These are phyloP conservation scores for Paecilomyces fulvus DNA, from an alignment of 2,329 filamentous ascomycete species.

Conservation along the genomic window DNA sequence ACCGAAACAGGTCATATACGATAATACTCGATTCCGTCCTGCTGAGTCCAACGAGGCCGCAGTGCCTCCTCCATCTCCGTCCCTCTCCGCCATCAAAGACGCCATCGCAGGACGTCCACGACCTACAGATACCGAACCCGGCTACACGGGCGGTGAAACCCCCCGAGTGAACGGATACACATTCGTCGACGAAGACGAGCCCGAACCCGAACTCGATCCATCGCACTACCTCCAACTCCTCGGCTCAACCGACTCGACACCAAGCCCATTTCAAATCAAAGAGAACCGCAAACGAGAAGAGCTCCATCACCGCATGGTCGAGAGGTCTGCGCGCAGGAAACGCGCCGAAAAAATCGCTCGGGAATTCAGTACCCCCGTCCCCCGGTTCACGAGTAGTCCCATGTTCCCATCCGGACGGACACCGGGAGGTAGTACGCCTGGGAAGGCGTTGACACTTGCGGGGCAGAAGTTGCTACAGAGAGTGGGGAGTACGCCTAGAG, in stretches of 20 bases:
- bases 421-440: slow-evolving; percentile 12
- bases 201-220: slow-evolving; percentile 45
- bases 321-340: slow-evolving; percentile 66
- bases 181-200: slow-evolving; percentile 73
- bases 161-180: slow-evolving; percentile 88
- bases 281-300: slow-evolving; percentile 69
- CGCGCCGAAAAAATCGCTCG: slow-evolving; percentile 52
- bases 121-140: slow-evolving; percentile 52
- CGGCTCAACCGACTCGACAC: slow-evolving; percentile 38
- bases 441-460: slow-evolving; percentile 35
- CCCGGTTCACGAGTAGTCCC: slow-evolving; percentile 33
- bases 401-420: slow-evolving; percentile 26
- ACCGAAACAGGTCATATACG: slow-evolving; percentile 69
- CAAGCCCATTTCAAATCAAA: slow-evolving; percentile 72
- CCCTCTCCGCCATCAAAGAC: slow-evolving; percentile 72
- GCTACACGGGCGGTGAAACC: slow-evolving; percentile 62
- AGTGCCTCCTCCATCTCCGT: slow-evolving; percentile 65
- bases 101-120: slow-evolving; percentile 69
- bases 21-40: slow-evolving; percentile 69
- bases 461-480: slow-evolving; percentile 34
- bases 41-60: slow-evolving; percentile 22
- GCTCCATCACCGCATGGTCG: slow-evolving; percentile 79
- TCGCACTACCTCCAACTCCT: slow-evolving; percentile 20
- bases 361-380: slow-evolving; percentile 45
- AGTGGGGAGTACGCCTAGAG: slow-evolving; percentile 28